Evolutionary conservation across 495 filamentous ascomycete genomes (phyloP).

Genomic region (Lepraria neglecta): DNA sequence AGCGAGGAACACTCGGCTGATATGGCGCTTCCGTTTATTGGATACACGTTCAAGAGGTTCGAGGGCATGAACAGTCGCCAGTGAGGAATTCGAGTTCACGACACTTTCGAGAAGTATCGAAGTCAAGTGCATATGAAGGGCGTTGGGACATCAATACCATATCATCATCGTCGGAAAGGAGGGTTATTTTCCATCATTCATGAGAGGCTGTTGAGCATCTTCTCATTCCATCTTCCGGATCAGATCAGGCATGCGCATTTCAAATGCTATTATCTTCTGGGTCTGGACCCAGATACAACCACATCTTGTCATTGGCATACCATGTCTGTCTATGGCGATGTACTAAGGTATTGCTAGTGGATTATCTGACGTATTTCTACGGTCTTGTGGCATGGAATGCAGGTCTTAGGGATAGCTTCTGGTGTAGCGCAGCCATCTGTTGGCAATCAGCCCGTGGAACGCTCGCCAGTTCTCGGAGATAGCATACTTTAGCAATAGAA

Average conservation of each 20-base stretch:
- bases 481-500: constrained; percentile 13
- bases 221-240: neutral
- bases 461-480: neutral
- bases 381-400: too few species aligned
- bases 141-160: neutral
- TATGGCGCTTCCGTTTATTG: constrained; percentile 94
- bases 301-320: too few species aligned
- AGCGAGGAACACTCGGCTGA: constrained; percentile 64
- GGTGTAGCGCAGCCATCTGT: too few species aligned
- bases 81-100: neutral
- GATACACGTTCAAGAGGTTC: constrained; percentile 98
- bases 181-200: neutral
- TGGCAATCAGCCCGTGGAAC: too few species aligned
- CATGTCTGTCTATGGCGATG: too few species aligned
- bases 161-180: neutral
- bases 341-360: too few species aligned
- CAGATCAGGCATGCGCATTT: neutral
- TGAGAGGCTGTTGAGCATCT: constrained; percentile 10
- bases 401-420: too few species aligned
- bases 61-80: constrained; percentile 41
- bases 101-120: neutral
- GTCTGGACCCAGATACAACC: too few species aligned
- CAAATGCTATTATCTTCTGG: too few species aligned
- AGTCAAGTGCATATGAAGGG: neutral
- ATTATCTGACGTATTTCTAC: too few species aligned